Conservation (phyloP, 2,329 filamentous ascomycete species). For the Hypocrella siamensis region DNA sequence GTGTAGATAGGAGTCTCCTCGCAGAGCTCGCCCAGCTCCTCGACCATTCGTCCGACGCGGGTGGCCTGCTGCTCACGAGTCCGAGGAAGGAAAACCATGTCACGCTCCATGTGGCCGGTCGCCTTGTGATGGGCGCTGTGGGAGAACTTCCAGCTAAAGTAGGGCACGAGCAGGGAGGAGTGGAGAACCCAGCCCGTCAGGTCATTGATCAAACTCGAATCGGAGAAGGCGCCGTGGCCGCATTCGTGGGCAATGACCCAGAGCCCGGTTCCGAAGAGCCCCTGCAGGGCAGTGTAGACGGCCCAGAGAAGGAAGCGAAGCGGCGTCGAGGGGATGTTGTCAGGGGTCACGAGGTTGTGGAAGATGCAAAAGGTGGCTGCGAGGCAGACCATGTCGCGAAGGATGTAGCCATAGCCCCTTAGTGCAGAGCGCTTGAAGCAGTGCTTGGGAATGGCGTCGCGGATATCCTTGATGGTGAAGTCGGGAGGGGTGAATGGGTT, state of each 20-base stretch:
- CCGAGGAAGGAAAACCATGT: conserved; percentile 98
- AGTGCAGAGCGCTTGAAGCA: conserved; percentile 80
- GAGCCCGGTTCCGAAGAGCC: conserved; percentile 80
- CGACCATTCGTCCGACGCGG: conserved; percentile 55
- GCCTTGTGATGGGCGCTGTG: conserved; percentile 99
- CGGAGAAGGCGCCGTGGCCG: conserved; percentile 89
- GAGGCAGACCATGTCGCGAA: conserved; percentile 60
- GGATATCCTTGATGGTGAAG: conserved; percentile 95
- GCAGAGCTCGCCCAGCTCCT: conserved; percentile 76
- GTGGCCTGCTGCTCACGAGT: conserved; percentile 69
- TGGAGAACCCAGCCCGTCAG: conserved; percentile 84
- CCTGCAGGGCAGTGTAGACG: conserved; percentile 65
- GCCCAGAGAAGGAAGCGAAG: conserved; percentile 49
- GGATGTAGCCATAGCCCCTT: conserved; percentile 66
- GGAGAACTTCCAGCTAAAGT: conserved; percentile 99
- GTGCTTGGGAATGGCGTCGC: conserved; percentile 92
- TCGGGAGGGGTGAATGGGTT: conserved; percentile 89
- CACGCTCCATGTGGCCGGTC: conserved; percentile 89
- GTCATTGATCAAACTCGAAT: conserved; percentile 84
- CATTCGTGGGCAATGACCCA: conserved; percentile 98
- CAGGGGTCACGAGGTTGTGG: conserved; percentile 79
- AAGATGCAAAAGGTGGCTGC: conserved; percentile 71
- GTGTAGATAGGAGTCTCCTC: conserved; percentile 91
- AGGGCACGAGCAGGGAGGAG: conserved; percentile 78
- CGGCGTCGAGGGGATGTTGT: conserved; percentile 56